Evolutionary conservation across 345 rosid genomes (phyloP).

Genomic region (Eucalyptus regnans): DNA sequence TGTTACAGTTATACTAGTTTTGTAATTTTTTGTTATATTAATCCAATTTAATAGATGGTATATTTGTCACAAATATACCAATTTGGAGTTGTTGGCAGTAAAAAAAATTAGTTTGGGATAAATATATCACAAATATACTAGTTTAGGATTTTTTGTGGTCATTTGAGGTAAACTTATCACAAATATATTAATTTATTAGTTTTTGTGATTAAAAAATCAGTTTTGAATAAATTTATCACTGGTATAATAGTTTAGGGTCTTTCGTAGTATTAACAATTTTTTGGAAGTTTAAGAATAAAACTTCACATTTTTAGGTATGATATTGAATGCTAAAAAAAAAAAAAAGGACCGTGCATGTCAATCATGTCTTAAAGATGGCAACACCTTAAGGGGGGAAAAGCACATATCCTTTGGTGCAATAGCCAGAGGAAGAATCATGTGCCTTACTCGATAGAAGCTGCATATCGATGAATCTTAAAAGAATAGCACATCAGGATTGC

Average conservation of each 20-base stretch:
- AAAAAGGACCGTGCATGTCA: background rate
- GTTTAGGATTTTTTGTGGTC: fast-evolving
- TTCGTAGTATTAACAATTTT: no score
- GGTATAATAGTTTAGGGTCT: fast-evolving
- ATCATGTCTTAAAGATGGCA: background rate
- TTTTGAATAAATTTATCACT: no score
- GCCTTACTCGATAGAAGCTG: background rate
- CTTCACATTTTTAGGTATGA: background rate
- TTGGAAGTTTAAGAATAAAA: background rate
- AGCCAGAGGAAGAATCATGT: background rate
- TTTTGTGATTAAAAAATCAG: fast-evolving
- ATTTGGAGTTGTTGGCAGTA: fast-evolving
- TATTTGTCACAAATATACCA: no score
- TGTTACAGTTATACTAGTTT: no score
- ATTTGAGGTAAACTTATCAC: fast-evolving
- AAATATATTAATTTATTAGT: no score
- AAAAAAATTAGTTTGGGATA: fast-evolving
- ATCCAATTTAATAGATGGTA: no score
- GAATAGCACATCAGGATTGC: background rate
- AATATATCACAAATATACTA: no score
- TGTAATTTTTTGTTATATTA: no score
- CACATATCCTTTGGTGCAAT: background rate
- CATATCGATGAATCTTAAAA: background rate
- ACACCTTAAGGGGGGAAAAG: background rate
- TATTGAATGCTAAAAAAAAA: background rate